These are phyloP conservation scores for Stagonosporopsis chrysanthemi DNA, from an alignment of 2,329 filamentous ascomycete species.

Conservation along the genomic window DNA sequence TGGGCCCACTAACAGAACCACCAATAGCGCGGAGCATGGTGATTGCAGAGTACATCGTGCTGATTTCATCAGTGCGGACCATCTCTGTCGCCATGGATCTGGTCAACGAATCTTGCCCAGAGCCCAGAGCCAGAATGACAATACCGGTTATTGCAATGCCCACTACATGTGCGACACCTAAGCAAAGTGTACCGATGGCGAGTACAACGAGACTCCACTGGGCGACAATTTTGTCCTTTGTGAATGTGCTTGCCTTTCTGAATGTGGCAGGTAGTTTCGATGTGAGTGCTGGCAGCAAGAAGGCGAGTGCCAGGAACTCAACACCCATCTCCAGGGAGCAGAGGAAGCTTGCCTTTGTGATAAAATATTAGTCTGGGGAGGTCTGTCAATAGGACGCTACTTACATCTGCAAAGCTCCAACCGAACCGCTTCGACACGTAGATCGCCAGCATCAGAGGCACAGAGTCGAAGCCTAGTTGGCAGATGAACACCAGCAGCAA, in stretches of 20 bases:
- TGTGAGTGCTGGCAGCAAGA: slow-evolving; percentile 21
- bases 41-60: slow-evolving; percentile 29
- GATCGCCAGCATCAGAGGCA: slow-evolving; percentile 27
- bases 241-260: slow-evolving; percentile 1
- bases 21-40: slow-evolving; percentile 31
- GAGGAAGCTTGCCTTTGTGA: slow-evolving; percentile 24
- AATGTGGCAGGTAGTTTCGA: slow-evolving; percentile 7
- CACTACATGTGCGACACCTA: slow-evolving; percentile 23
- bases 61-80: slow-evolving; percentile 20
- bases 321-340: slow-evolving; percentile 28
- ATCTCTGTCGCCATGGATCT: slow-evolving; percentile 31
- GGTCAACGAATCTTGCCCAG: slow-evolving; percentile 29
- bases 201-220: slow-evolving; percentile 19
- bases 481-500: slow-evolving; percentile 23
- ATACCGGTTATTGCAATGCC: slow-evolving; percentile 24
- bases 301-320: slow-evolving; percentile 21
- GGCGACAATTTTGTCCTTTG: slow-evolving; percentile 20
- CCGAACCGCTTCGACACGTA: slow-evolving; percentile 30
- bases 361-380: neutral
- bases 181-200: slow-evolving; percentile 19
- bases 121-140: slow-evolving; percentile 23
- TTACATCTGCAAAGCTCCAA: slow-evolving; percentile 29
- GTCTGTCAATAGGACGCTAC: neutral
- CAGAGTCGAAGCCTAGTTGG: slow-evolving; percentile 29
- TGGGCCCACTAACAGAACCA: slow-evolving; percentile 26